A percentile compares a stretch with the other conserved stretches of the same genome.
These are phyloP conservation scores for Adiantum capillusveneris DNA, from an alignment of 75 land plant species.

Conservation along the genomic window DNA sequence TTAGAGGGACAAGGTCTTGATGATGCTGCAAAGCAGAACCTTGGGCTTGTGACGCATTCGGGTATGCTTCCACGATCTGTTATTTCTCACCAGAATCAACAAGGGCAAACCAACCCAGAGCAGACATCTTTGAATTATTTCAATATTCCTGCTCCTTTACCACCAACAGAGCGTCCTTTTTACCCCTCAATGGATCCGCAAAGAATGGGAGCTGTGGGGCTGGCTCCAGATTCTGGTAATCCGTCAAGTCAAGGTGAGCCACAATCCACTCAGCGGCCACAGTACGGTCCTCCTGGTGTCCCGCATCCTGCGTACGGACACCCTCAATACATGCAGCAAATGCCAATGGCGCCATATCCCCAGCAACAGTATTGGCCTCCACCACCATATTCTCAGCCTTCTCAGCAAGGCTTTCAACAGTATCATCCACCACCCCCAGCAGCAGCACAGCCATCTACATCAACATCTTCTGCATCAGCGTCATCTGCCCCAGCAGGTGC, in stretches of 20 bases:
- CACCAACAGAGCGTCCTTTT: slow-evolving; percentile 54
- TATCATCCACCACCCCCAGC: not conserved
- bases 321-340: slow-evolving; percentile 1
- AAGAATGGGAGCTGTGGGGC: slow-evolving; percentile 83
- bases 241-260: slow-evolving; percentile 17
- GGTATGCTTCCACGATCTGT: slow-evolving; percentile 87
- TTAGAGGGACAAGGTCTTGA: slow-evolving; percentile 46
- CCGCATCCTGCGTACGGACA: not conserved
- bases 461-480: not conserved
- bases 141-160: slow-evolving; percentile 66
- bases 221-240: slow-evolving; percentile 41
- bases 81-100: slow-evolving; percentile 63
- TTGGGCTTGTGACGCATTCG: slow-evolving; percentile 49
- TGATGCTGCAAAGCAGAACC: slow-evolving; percentile 29
- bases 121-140: slow-evolving; percentile 47
- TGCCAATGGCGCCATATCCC: not conserved
- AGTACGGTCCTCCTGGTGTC: slow-evolving; percentile 20
- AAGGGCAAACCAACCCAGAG: slow-evolving; percentile 38
- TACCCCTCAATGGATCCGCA: slow-evolving; percentile 99
- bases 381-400: not conserved
- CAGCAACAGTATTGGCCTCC: slow-evolving; percentile 4
- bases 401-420: not conserved
- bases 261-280: slow-evolving; percentile 20
- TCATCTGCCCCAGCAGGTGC: slow-evolving; percentile 1
- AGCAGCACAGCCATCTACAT: not conserved